Evolutionary conservation across 768 basidiomycete species (phyloP).

Genomic region (Trichaptum fuscoviolaceum): DNA sequence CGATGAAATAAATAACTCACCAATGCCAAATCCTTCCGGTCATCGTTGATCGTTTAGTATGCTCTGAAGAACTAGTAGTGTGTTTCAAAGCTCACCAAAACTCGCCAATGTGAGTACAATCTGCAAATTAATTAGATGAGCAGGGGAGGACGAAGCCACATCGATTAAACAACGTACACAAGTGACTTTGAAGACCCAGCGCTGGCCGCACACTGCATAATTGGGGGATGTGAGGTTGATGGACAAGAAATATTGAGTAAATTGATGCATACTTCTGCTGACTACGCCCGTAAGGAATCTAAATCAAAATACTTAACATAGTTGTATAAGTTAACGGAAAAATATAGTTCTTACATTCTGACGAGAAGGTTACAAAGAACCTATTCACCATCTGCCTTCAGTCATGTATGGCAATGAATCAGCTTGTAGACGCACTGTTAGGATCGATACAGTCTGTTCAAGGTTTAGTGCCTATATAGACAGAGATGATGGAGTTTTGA

Average conservation of each 20-base stretch:
- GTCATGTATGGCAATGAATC: neutral
- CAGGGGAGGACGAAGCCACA: neutral
- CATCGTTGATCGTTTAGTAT: neutral
- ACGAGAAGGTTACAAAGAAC: neutral
- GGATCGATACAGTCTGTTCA: neutral
- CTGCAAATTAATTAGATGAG: neutral
- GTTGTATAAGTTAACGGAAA: neutral
- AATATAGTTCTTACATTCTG: neutral
- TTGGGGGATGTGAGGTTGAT: neutral
- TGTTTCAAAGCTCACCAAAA: neutral
- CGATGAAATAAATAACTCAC: neutral
- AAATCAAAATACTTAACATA: neutral
- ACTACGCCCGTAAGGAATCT: neutral
- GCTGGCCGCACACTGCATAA: neutral
- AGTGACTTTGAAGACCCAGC: neutral
- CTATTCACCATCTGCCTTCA: neutral
- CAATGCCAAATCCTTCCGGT: neutral
- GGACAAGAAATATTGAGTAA: neutral
- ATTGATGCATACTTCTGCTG: neutral
- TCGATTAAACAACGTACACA: neutral
- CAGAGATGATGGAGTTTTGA: neutral
- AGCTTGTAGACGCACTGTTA: neutral
- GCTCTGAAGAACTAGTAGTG: neutral
- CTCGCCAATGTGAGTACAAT: neutral
- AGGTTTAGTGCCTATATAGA: neutral